A percentile compares a stretch with the other conserved stretches of the same genome.
phyloP scores from a whole-genome alignment of 2,329 filamentous ascomycete species.

The Dothistroma pini region DNA sequence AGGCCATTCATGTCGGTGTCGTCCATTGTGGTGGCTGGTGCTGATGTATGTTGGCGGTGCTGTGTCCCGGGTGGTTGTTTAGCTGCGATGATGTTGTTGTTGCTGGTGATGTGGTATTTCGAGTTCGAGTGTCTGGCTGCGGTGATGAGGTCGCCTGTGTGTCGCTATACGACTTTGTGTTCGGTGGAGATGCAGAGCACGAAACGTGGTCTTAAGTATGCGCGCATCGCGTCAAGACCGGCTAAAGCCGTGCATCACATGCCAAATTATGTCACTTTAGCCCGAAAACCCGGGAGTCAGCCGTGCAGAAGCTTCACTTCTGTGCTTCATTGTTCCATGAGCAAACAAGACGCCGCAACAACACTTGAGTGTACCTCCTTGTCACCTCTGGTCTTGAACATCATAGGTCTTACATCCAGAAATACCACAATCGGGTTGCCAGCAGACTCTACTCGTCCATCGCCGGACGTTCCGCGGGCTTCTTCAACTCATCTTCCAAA shows the following conservation, averaged over 20 bases:
- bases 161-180: too few species aligned
- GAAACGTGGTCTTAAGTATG: neutral
- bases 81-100: neutral
- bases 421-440: too few species aligned
- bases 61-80: neutral
- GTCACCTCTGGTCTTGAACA: neutral
- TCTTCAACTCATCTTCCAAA: too few species aligned
- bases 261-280: neutral
- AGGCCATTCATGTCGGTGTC: neutral
- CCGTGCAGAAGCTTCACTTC: neutral
- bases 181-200: neutral
- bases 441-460: too few species aligned
- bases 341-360: neutral
- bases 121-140: neutral
- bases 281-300: neutral
- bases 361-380: neutral
- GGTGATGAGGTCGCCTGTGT: neutral
- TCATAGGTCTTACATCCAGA: too few species aligned
- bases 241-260: neutral
- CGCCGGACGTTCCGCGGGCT: too few species aligned
- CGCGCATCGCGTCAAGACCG: neutral
- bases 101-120: neutral
- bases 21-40: slow-evolving; percentile 1
- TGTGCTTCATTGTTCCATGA: neutral
- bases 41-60: neutral